These are phyloP conservation scores for Saksenaea oblongispora DNA, from an alignment of 371 early-diverging fungal genomes.

Conservation along the genomic window DNA sequence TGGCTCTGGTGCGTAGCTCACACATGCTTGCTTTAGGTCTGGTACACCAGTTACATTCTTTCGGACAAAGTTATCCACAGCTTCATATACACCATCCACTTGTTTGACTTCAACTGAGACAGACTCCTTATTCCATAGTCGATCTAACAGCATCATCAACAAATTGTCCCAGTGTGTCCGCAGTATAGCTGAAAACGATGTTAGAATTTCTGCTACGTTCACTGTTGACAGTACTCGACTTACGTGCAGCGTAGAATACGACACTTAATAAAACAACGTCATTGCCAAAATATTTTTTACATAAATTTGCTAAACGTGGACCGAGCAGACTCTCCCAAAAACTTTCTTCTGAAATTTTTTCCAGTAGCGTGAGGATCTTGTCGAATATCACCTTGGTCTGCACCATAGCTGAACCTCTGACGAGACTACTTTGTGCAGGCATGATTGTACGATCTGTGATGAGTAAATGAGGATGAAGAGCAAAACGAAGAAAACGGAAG, in stretches of 20 bases:
- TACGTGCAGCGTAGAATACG: slow-evolving; percentile 34
- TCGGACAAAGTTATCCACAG: slow-evolving; percentile 19
- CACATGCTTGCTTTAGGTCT: slow-evolving; percentile 13
- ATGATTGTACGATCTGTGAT: background rate
- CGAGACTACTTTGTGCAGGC: background rate
- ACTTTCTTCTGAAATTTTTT: slow-evolving; percentile 29
- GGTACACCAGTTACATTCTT: slow-evolving; percentile 16
- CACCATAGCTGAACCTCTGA: background rate
- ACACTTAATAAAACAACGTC: slow-evolving; percentile 37
- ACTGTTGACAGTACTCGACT: background rate
- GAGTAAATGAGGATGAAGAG: background rate
- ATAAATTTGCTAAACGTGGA: slow-evolving; percentile 26
- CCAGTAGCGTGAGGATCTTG: slow-evolving; percentile 25
- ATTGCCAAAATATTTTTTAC: slow-evolving; percentile 42
- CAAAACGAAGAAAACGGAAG: background rate
- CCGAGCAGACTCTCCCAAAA: slow-evolving; percentile 35
- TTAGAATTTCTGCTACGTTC: background rate
- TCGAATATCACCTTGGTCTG: slow-evolving; percentile 13
- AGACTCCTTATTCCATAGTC: background rate
- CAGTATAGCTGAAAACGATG: slow-evolving; percentile 27
- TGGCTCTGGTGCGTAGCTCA: slow-evolving; percentile 10
- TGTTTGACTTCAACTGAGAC: slow-evolving; percentile 16
- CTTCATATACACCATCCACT: slow-evolving; percentile 20
- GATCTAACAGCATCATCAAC: slow-evolving; percentile 9
- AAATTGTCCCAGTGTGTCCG: slow-evolving; percentile 28